Base-by-base conservation (phyloP, 1,284 basidiomycete species). In the Apiotrichum laibachii region DNA sequence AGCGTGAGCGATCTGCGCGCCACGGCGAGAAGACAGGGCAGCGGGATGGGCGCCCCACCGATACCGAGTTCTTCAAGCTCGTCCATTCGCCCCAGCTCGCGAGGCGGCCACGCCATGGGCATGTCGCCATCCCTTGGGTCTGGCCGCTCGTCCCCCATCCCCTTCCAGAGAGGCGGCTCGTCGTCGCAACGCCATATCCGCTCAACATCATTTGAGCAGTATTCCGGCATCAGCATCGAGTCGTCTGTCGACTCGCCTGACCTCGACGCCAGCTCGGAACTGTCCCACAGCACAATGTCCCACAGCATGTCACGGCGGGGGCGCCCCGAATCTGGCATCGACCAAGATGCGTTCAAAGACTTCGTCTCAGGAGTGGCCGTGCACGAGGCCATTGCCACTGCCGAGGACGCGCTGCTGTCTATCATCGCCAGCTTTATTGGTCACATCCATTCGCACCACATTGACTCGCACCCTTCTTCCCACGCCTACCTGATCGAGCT, bases 371-470 rank as follows among this genome's bases (percentile, higher is more conserved):
- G 57, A 22, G 66, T 75, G 55, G 72, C 77, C 40, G 69, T 79
- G 7, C 69, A 74, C 55, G 72, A 70, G 37, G 67, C 72, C 33
- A 85, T 80, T 40, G 67, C 87, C 21, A 77, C 82, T 54, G 89
- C 90, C 12, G 91, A 95, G 73, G 92, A 95, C 70, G 86, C 89
- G 60, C 88, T 96, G 64, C 81, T 97, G 9, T 95, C 92, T 6
- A 90, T 91, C 18, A 92, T 97, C 68, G 94, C 95, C 13, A 93
- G 93, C 3, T 94, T 99, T 76, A 95, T 99, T 69, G 94, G 94
- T 1, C 93, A 97, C 71, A 89, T 92, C 1, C 94, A 99, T 72
- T 90, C 90, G 16, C 91, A 98, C 80, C 88, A 90, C 19, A 86
- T 89, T 54, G 82, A 85, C 26, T 89, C 89, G 19, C 92, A 96